Evolutionary conservation across 805 yeast genomes (phyloP), one percentile per base, ranked within the genome.

Genomic region (Ogataea siamensis): DNA sequence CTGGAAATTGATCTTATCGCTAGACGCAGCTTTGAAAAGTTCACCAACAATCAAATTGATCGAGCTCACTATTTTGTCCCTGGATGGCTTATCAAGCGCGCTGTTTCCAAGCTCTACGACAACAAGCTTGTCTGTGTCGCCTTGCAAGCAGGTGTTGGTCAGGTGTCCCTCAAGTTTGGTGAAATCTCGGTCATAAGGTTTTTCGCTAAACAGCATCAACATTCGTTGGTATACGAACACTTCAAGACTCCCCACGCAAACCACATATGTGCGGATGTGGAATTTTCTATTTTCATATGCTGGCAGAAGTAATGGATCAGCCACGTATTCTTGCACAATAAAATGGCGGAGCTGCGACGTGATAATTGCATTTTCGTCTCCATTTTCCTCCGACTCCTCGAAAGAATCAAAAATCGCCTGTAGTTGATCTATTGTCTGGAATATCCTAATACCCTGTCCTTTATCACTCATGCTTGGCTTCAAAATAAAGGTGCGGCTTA

Each of bases 391-490:
- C 3, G 65, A 74, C n/a, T 80, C 91, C 50, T 89, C 96, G 59
- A 87, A 88, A 3, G 83, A 78, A 51, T 93, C 85, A 59, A 93
- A 91, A 4, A 91, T 80, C 3, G 62, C 72, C 59, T 89, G 96
- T 34, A 93, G 66, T 52, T 88, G 93, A 7, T 80, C 86, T 23
- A 87, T 69, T 0, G 88, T 80, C 38, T 71, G 71, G 65, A 93
- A 93, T 0, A 93, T 62, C 26, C 96, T 67, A 34, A 93, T 91
- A 0, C 99, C 99, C 58, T 93, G 96, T 8, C 96, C 99, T 57
- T 91, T 82, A 57, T 93, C 99, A 54, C 95, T 84, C 96, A 93
- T 88, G 47, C 95, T 80, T 11, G 99, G 99, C 57, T 93, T 93
- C 57, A 93, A 70, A 25, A 93, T 93, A 89, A 94, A 91, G 32